These are phyloP conservation scores for Irpex rosettiformis DNA, from an alignment of 1,284 basidiomycete genomes.

Conservation along the genomic window DNA sequence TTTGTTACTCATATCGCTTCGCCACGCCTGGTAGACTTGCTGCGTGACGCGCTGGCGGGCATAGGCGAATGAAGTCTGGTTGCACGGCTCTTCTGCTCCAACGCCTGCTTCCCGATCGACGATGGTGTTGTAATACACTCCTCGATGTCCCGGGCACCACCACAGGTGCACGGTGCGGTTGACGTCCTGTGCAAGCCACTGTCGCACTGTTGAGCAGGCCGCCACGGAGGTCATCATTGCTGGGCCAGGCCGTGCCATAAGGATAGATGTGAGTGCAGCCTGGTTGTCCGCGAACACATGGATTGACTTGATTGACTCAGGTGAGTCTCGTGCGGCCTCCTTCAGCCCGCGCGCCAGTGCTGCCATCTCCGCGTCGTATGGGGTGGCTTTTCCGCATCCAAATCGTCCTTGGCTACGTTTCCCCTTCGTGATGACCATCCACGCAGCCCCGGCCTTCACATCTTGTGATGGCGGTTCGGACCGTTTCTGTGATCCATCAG, in stretches of 20 bases:
- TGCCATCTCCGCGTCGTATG: constrained; percentile 11
- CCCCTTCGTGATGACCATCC: not conserved
- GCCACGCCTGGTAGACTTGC: not conserved
- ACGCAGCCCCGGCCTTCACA: not conserved
- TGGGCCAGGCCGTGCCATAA: constrained; percentile 4
- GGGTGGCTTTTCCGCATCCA: constrained; percentile 6
- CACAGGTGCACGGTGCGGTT: not conserved
- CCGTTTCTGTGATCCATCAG: not conserved
- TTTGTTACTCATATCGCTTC: not conserved
- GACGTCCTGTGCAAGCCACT: not conserved
- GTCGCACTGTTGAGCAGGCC: not conserved
- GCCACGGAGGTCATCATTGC: not conserved
- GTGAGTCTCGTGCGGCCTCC: not conserved
- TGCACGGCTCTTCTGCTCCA: not conserved
- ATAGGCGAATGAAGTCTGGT: not conserved
- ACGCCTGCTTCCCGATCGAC: constrained; percentile 4
- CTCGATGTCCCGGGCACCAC: constrained; percentile 2
- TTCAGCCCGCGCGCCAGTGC: constrained; percentile 5
- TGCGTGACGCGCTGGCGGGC: not conserved
- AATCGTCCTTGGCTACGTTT: not conserved
- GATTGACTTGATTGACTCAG: not conserved
- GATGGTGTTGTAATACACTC: not conserved
- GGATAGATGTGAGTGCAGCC: constrained; percentile 7
- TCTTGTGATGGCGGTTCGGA: not conserved
- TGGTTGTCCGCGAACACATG: constrained; percentile 9